phyloP scores from a whole-genome alignment of 2,329 filamentous ascomycete genomes.

The Beauveria scarabaeidicola region DNA sequence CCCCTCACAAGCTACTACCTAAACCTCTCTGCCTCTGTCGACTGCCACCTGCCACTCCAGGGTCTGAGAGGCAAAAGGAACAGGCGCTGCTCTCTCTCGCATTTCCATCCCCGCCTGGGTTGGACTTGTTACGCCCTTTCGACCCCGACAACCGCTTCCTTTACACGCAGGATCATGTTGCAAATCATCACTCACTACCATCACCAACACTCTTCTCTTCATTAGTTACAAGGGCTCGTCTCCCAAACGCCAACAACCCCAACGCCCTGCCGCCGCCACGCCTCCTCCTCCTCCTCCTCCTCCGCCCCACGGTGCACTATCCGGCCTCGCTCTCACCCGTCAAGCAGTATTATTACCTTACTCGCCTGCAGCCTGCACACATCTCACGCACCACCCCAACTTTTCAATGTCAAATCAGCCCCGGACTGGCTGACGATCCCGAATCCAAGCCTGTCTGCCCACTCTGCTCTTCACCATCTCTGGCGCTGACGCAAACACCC shows the following conservation, averaged over 20 bases:
- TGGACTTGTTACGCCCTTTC: neutral
- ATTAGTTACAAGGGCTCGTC: too few species aligned
- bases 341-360: neutral
- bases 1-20: neutral
- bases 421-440: neutral
- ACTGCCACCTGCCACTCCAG: neutral
- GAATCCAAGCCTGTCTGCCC: neutral
- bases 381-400: neutral
- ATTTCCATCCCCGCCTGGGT: neutral
- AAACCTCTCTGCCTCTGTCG: neutral
- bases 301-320: neutral
- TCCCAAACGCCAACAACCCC: neutral
- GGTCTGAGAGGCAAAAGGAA: neutral
- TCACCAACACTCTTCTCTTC: neutral
- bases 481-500: conserved; percentile 8
- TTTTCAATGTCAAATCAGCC: neutral
- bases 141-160: neutral
- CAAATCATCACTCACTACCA: neutral
- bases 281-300: neutral
- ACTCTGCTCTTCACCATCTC: neutral
- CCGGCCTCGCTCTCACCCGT: neutral
- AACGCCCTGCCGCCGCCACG: neutral
- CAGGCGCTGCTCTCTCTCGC: neutral
- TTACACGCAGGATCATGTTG: neutral
- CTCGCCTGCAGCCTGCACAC: neutral